phyloP scores from a whole-genome alignment of 2,329 filamentous ascomycete genomes.

The Alternaria arbusti region DNA sequence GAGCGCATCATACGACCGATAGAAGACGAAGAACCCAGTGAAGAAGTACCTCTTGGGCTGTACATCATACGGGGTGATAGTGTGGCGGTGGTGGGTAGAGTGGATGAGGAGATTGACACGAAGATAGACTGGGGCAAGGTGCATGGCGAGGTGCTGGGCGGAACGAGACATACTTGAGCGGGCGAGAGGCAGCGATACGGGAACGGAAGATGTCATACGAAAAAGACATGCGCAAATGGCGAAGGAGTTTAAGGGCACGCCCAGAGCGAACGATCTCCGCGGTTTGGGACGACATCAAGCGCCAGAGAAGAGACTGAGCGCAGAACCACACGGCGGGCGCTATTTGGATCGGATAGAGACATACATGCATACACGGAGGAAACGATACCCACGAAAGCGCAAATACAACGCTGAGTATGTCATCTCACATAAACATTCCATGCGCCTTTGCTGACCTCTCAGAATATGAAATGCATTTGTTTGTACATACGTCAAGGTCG shows the following conservation, averaged over 20 bases:
- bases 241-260: background rate
- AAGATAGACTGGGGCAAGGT: slow-evolving; percentile 95
- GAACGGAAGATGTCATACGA: background rate
- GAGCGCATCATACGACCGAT: slow-evolving; percentile 89
- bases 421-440: background rate
- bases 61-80: slow-evolving; percentile 95
- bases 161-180: slow-evolving; percentile 73
- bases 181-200: too few species aligned
- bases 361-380: slow-evolving; percentile 8
- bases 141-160: slow-evolving; percentile 80
- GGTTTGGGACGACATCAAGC: background rate
- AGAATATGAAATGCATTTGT: slow-evolving; percentile 12
- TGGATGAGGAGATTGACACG: slow-evolving; percentile 86
- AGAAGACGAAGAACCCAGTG: slow-evolving; percentile 82
- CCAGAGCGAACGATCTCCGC: slow-evolving; percentile 73
- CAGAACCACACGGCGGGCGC: background rate
- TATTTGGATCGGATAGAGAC: background rate
- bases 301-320: background rate
- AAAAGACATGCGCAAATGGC: background rate
- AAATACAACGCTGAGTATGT: slow-evolving; percentile 29
- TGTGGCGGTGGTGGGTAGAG: slow-evolving; percentile 85
- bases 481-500: background rate
- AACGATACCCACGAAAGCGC: slow-evolving; percentile 24
- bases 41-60: slow-evolving; percentile 81
- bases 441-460: slow-evolving; percentile 17